phyloP scores from a whole-genome alignment of 305 asterid species.

The Plantago rigida region DNA sequence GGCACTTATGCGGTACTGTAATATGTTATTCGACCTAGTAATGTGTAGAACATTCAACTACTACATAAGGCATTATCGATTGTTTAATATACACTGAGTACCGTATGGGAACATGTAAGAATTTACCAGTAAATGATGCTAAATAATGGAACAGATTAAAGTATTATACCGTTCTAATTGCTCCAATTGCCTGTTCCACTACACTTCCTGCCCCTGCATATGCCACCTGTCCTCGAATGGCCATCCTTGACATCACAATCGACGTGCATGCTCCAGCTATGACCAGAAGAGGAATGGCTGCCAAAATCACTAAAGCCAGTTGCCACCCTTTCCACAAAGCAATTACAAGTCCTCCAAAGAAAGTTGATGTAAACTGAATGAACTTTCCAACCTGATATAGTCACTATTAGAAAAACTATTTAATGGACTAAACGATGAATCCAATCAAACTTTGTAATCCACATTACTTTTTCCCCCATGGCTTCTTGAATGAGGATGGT shows the following conservation, averaged over 20 bases:
- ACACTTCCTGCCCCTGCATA: slow-evolving; percentile 63
- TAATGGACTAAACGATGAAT: neutral
- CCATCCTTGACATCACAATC: slow-evolving; percentile 41
- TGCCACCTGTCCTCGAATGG: slow-evolving; percentile 48
- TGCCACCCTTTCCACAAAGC: slow-evolving; percentile 70
- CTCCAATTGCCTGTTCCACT: slow-evolving; percentile 56
- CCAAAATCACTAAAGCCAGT: slow-evolving; percentile 43
- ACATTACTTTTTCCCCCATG: slow-evolving; percentile 66
- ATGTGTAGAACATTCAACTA: no score
- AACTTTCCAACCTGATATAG: slow-evolving; percentile 62
- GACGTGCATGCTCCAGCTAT: slow-evolving; percentile 41
- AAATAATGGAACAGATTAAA: neutral
- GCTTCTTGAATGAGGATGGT: slow-evolving; percentile 82
- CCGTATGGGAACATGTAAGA: neutral
- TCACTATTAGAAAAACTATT: neutral
- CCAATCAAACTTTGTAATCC: neutral
- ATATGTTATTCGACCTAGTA: no score
- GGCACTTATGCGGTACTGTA: no score
- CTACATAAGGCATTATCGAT: no score
- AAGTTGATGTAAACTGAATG: slow-evolving; percentile 53
- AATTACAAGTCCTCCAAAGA: slow-evolving; percentile 58
- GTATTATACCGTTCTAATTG: slow-evolving; percentile 53
- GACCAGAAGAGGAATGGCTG: slow-evolving; percentile 50
- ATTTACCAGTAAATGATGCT: neutral
- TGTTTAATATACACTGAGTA: no score